phyloP scores from a whole-genome alignment of 306 rosid genomes.

The Prunus mira region DNA sequence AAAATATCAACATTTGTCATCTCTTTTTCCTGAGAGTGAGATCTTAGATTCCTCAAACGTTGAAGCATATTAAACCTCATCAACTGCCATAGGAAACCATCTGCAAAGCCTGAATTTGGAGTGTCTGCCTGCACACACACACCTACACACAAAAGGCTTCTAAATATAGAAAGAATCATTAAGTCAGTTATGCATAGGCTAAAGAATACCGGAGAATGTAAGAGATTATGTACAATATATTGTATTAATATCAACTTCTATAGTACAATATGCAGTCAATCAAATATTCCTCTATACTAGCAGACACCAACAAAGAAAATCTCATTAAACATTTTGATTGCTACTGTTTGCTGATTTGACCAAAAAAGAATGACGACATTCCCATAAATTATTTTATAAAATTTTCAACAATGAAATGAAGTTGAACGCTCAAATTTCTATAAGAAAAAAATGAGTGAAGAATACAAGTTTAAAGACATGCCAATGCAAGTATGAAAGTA shows the following conservation, averaged over 20 bases:
- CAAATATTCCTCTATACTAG: neutral
- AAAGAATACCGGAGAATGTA: neutral
- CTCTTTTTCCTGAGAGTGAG: too few relatives aligned
- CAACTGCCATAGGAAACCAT: neutral
- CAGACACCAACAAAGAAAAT: neutral
- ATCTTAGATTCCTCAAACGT: too few relatives aligned
- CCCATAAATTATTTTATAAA: neutral
- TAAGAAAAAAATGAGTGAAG: neutral
- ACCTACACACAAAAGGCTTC: neutral
- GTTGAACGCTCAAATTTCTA: constrained; percentile 3
- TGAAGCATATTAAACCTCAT: too few relatives aligned
- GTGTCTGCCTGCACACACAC: neutral
- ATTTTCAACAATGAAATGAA: neutral
- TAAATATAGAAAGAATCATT: neutral
- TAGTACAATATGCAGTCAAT: neutral
- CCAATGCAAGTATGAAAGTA: constrained; percentile 91
- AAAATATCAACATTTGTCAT: too few relatives aligned
- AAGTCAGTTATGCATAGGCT: neutral
- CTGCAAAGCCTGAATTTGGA: neutral
- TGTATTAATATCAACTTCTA: neutral
- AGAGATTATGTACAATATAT: neutral
- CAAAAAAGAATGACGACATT: neutral
- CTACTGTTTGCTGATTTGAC: neutral
- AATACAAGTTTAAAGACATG: constrained; percentile 28
- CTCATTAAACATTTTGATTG: neutral